Evolutionary conservation across 2,329 filamentous ascomycete species (phyloP).

Genomic region (Fusarium marasasianum): DNA sequence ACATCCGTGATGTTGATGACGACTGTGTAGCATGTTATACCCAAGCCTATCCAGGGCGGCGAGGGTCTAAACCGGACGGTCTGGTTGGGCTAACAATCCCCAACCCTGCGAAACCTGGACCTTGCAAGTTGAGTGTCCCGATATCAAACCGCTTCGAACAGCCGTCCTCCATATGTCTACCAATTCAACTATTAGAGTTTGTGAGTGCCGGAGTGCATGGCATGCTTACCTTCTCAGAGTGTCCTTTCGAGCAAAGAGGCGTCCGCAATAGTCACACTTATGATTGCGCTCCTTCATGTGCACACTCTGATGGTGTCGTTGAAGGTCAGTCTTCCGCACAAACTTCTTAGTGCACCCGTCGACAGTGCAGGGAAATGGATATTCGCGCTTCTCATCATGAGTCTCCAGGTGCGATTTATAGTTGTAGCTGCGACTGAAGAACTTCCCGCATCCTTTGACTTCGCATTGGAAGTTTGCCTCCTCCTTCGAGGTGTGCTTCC

Average conservation of each 20-base stretch:
- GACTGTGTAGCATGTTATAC: not conserved
- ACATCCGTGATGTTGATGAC: not conserved
- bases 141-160: conserved; percentile 74
- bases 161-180: conserved; percentile 79
- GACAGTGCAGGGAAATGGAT: conserved; percentile 74
- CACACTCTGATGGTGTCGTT: conserved; percentile 70
- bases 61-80: conserved; percentile 26
- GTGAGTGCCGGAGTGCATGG: not conserved
- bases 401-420: conserved; percentile 87
- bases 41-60: conserved; percentile 24
- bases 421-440: conserved; percentile 87
- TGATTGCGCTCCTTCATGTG: conserved; percentile 78
- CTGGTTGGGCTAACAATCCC: conserved; percentile 30
- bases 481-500: conserved; percentile 70
- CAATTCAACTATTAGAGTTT: conserved; percentile 3
- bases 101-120: conserved; percentile 41
- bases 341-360: conserved; percentile 78
- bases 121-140: conserved; percentile 59
- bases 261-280: conserved; percentile 75
- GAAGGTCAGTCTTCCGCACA: conserved; percentile 83
- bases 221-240: conserved; percentile 76
- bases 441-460: conserved; percentile 75
- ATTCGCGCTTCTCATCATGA: conserved; percentile 78
- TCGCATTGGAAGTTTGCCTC: conserved; percentile 78
- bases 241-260: conserved; percentile 81